phyloP scores from a whole-genome alignment of 2,329 filamentous ascomycete genomes.

The Fusarium anguioides region DNA sequence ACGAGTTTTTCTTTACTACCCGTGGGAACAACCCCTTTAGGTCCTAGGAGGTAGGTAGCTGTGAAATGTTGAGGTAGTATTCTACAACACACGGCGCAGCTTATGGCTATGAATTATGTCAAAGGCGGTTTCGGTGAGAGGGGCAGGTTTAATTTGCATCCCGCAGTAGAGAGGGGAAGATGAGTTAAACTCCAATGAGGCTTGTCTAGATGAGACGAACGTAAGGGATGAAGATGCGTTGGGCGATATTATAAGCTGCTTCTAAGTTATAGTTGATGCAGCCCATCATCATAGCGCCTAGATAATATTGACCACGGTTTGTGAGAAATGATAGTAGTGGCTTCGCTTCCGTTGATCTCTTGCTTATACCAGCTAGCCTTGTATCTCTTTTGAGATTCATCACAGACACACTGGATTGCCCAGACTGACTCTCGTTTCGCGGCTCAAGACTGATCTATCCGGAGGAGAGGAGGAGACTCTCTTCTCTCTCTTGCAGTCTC shows the following conservation, averaged over 20 bases:
- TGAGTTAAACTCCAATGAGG: slow-evolving; percentile 10
- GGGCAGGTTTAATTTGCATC: slow-evolving; percentile 37
- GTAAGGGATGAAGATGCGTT: slow-evolving; percentile 19
- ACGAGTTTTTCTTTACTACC: not conserved
- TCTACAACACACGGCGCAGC: slow-evolving; percentile 13
- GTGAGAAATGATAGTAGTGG: slow-evolving; percentile 23
- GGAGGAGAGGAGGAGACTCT: too few relatives aligned
- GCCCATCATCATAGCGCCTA: slow-evolving; percentile 12
- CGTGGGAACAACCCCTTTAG: not conserved
- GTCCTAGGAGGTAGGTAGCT: not conserved
- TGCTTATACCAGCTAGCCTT: slow-evolving; percentile 8
- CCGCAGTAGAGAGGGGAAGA: slow-evolving; percentile 28
- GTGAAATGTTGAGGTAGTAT: slow-evolving; percentile 11
- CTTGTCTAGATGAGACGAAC: slow-evolving; percentile 23
- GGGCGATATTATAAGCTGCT: slow-evolving; percentile 16
- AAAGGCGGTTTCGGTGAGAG: slow-evolving; percentile 26
- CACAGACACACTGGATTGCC: slow-evolving; percentile 25
- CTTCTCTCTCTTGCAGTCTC: too few relatives aligned
- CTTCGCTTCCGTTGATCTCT: slow-evolving; percentile 9
- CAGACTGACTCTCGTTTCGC: not conserved
- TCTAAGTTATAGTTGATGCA: not conserved
- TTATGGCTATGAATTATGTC: slow-evolving; percentile 13
- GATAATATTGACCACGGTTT: slow-evolving; percentile 4
- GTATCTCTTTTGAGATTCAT: slow-evolving; percentile 14
- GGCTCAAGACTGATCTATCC: not conserved